Evolutionary conservation across 2,329 filamentous ascomycete species (phyloP), one percentile per base, ranked within the genome.

Genomic region (Phialocephala sp.): DNA sequence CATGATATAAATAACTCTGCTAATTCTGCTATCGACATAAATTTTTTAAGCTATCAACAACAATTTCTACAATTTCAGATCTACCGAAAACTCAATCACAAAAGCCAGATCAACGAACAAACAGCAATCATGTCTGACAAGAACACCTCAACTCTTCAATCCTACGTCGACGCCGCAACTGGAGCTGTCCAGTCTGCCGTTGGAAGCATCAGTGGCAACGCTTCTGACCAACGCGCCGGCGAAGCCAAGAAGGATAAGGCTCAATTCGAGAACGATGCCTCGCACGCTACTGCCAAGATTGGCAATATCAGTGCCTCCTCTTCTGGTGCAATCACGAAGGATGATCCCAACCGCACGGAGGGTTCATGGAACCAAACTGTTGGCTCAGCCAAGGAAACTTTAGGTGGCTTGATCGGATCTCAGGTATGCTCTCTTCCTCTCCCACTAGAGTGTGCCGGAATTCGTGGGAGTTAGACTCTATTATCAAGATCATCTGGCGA

Each of bases 351-450:
- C 77, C 91, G 93, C 70, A 81, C 84, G 24, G 77, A 86, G 20
- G 94, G 94, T 52, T 84, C 85, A 20, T 96, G 91, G 89, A 92
- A 97, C 82, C 94, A 97, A 81, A 97, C 93, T 5, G 76, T 94
- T n/a, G 94, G 94, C 60, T 87, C 90, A 0, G 89, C 89, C 52
- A 97, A 97, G 83, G 92, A 97, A 77, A 82, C 89, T 4, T 69
- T 95, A 0, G 94, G 94, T 65, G 89, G 89, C 20, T 73, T 94
- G 5, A 71, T 94, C 32, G 94, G 94, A 66, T 88, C 87, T 69
- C 90, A 95, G 80, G 85, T 86, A 76, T 70, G 79, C 73, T 58
- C 12, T 56, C 45, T 36, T 50, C 27, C 5, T 61, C n/a, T 18
- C 41, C 22, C n/a, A n/a, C n/a, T n/a, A n/a, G n/a, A n/a, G n/a